These are phyloP conservation scores for Pseudogymnoascus sp. DNA, from an alignment of 2,329 filamentous ascomycete genomes.

Conservation along the genomic window DNA sequence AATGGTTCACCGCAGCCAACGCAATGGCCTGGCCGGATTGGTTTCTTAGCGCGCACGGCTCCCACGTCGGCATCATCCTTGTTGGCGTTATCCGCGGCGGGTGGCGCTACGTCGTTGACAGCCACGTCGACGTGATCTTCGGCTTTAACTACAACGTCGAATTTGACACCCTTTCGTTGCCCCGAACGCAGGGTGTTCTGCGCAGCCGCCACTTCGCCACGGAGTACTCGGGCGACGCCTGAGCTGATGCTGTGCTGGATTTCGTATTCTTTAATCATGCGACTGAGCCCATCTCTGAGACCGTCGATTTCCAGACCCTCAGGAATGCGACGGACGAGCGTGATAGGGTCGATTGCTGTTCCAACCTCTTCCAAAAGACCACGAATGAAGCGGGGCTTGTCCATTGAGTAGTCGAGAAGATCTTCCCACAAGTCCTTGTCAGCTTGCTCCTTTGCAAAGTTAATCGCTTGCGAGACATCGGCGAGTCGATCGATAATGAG, in stretches of 20 bases:
- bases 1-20: conserved; percentile 50
- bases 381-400: conserved; percentile 90
- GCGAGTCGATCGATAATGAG: conserved; percentile 90
- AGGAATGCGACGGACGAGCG: conserved; percentile 80
- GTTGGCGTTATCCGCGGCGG: conserved; percentile 16
- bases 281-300: conserved; percentile 74
- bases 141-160: conserved; percentile 56
- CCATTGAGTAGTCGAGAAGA: conserved; percentile 91
- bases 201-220: conserved; percentile 76
- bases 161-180: conserved; percentile 79
- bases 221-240: conserved; percentile 77
- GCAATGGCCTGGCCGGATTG: conserved; percentile 46
- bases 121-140: conserved; percentile 37
- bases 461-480: conserved; percentile 86
- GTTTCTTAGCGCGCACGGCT: conserved; percentile 9
- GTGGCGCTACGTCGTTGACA: conserved; percentile 31
- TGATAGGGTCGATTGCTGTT: conserved; percentile 86
- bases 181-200: conserved; percentile 75
- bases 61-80: conserved; percentile 13
- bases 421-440: conserved; percentile 94
- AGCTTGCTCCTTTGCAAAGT: conserved; percentile 88
- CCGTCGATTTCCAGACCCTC: conserved; percentile 90
- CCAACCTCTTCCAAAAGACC: conserved; percentile 89
- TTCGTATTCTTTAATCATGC: conserved; percentile 92
- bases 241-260: conserved; percentile 88